Conservation (phyloP, 306 rosid genomes). For the Ormosia emarginata region DNA sequence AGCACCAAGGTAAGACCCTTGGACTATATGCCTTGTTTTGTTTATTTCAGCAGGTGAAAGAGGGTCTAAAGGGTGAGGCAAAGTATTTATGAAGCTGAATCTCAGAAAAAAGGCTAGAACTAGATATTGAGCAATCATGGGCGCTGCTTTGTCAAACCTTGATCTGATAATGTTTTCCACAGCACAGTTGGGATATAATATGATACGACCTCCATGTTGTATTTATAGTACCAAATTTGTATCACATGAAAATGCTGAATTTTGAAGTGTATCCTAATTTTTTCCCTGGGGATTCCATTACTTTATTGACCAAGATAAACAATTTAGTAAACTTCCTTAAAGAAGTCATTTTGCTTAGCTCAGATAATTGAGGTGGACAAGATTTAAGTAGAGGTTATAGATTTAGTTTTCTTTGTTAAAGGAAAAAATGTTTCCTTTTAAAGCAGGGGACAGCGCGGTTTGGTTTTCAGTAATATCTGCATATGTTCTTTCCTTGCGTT, state of each 20-base stretch:
- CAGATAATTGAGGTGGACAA: neutral
- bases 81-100: conserved; percentile 16
- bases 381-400: neutral
- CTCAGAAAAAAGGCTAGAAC: conserved; percentile 34
- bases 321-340: conserved; percentile 15
- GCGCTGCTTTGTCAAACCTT: neutral
- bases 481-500: conserved; percentile 39
- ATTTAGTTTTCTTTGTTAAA: neutral
- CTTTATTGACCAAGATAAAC: neutral
- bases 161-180: conserved; percentile 3
- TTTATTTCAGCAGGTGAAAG: conserved; percentile 60
- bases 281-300: neutral
- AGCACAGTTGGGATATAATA: neutral
- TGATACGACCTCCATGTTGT: neutral
- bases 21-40: conserved; percentile 46
- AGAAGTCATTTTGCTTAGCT: conserved; percentile 2
- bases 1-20: conserved; percentile 53
- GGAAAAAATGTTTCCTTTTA: neutral
- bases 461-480: neutral
- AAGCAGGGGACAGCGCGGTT: conserved; percentile 19
- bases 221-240: conserved; percentile 11
- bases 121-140: conserved; percentile 42
- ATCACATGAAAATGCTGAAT: neutral
- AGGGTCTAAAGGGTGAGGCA: conserved; percentile 79
- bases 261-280: neutral